Evolutionary conservation across 2,329 filamentous ascomycete species (phyloP), one percentile per base, ranked within the genome.

Genomic region (Lecanicillium sp.): DNA sequence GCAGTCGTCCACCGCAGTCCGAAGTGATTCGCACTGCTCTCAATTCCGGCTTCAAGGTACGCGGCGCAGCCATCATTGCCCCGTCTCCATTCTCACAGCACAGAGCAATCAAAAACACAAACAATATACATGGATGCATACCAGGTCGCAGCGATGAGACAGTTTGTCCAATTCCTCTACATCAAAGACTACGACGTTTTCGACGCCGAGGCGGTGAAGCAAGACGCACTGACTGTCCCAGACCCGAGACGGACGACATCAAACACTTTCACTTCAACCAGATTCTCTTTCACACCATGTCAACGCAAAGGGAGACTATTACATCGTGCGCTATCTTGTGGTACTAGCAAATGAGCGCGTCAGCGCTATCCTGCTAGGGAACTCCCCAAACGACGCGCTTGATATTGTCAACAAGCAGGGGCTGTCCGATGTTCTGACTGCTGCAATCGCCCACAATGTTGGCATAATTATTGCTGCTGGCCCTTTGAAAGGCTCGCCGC

Each of bases 271-370:
- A 9, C 2, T 27, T 33, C n/a, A 15, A n/a, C n/a, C 19, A 14
- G 2, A 39, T 47, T 10, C 36, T 47, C 6, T 26, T 20, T 3
- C 44, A 47, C 11, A 35, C 44, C 20, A 20, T 20, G 40, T 47
- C 35, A 40, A 7, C 7, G 44, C n/a, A 2, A 47, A 39, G 11
- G 44, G 36, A 5, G 36, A 47, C n/a, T 47, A 40, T 7, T 47
- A 27, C 21, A n/a, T 39, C 9, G 12, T 40, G 1, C 26, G 27
- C 2, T n/a, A 19, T 0, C 36, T 47, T 1, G n/a, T 20, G 5
- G 19, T 23, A 5, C 8, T 33, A 11, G 44, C 44, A 24, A 40
- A 35, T n/a, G 15, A 4, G 1, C 36, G 15, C 9, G 7, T 47
- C n/a, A 32, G 4, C 14, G 4, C n/a, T 8, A 11, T 15, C 11